A percentile compares a stretch with the other conserved stretches of the same genome.
Conservation (phyloP, 225 moss, liverwort and hornwort genomes). For the Thuidium tamariscinum region DNA sequence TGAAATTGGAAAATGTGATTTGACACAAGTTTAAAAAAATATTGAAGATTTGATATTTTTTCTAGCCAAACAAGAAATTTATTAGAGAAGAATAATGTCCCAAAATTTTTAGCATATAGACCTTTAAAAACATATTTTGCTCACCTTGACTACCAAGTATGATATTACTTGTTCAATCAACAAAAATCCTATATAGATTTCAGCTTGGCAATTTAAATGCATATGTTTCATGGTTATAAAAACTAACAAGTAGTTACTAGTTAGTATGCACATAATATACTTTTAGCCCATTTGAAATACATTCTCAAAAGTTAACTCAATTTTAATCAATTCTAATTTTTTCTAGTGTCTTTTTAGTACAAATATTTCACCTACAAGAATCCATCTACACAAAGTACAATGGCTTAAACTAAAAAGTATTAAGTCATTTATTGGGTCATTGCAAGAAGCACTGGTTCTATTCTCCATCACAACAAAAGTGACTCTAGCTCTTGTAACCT, state of each 20-base stretch:
- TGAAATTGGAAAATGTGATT: not conserved
- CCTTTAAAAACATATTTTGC: not conserved
- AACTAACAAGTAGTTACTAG: not conserved
- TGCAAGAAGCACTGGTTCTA: too few relatives aligned
- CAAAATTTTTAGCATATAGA: not conserved
- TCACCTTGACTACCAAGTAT: not conserved
- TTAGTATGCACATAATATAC: not conserved
- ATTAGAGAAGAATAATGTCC: not conserved
- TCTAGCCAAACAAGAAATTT: rapidly evolving
- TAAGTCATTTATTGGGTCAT: too few relatives aligned
- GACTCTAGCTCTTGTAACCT: too few relatives aligned
- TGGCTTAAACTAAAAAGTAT: not conserved
- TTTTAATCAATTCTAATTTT: not conserved
- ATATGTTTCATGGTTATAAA: not conserved
- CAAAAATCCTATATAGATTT: not conserved
- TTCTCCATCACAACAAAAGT: too few relatives aligned
- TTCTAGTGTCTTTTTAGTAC: not conserved
- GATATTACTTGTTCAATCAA: not conserved
- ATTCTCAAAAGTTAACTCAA: not conserved
- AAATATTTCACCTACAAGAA: not conserved
- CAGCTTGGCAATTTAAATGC: not conserved
- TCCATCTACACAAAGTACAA: not conserved
- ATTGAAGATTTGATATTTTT: not conserved
- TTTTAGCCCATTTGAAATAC: not conserved
- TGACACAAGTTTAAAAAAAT: not conserved